Evolutionary conservation across 2,329 filamentous ascomycete genomes (phyloP).

Genomic region (Chaetomium globosum): DNA sequence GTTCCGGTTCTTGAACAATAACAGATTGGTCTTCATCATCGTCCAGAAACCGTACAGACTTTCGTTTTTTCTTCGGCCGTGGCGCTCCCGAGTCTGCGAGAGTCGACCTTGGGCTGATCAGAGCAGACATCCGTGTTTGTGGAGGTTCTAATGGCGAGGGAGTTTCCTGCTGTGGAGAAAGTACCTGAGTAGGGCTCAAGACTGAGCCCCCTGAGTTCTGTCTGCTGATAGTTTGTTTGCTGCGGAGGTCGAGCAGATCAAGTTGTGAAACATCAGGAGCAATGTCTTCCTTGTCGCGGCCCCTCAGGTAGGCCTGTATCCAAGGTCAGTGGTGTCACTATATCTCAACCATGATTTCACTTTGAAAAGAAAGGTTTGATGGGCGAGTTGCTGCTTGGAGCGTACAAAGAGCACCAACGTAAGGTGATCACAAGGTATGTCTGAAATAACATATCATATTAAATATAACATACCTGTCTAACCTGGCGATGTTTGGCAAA

Average conservation of each 20-base stretch:
- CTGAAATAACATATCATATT: background rate
- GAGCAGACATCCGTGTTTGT: background rate
- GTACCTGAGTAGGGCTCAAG: slow-evolving; percentile 14
- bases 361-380: background rate
- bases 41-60: slow-evolving; percentile 45
- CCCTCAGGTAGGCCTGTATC: slow-evolving; percentile 46
- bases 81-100: background rate
- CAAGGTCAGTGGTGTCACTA: background rate
- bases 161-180: slow-evolving; percentile 7
- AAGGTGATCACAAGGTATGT: background rate
- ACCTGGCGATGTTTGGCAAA: slow-evolving; percentile 46
- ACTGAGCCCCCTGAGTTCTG: slow-evolving; percentile 15
- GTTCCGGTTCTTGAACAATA: slow-evolving; percentile 34
- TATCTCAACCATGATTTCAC: background rate
- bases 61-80: slow-evolving; percentile 40
- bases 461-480: slow-evolving; percentile 35
- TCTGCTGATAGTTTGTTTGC: slow-evolving; percentile 32
- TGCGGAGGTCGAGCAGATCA: slow-evolving; percentile 39
- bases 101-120: background rate
- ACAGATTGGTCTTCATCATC: slow-evolving; percentile 31
- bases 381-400: background rate
- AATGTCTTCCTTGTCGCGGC: slow-evolving; percentile 50
- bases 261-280: slow-evolving; percentile 43
- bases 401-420: background rate
- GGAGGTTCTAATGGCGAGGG: background rate